Evolutionary conservation across 2,329 filamentous ascomycete species (phyloP), one percentile per base, ranked within the genome.

Genomic region (Sporothrix sp.): DNA sequence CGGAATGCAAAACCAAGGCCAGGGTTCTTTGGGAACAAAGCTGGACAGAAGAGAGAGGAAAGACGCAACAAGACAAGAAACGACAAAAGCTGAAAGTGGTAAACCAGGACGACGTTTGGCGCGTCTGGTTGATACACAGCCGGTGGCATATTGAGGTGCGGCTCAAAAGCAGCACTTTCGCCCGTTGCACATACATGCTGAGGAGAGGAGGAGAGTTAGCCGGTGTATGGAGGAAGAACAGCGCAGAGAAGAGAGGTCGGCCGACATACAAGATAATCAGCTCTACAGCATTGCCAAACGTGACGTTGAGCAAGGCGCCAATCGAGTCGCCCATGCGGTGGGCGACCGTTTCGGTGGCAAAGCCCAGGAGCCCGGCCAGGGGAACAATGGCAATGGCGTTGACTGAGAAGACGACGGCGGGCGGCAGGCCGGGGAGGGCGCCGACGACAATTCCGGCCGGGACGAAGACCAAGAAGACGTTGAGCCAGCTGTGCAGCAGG

Each of bases 231-330:
- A 28, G 18, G 11, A 16, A 30, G 10, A 16, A 11, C 7, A 7
- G 7, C 11, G 6, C 37, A 13, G 13, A 30, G 7, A 37, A 3
- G 46, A 23, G 27, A 23, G 11, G 25, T 20, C 8, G 25, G 27
- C 13, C 50, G 38, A 61, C 71, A 63, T 64, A 76, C 72, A 87
- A 88, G 56, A 89, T 87, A 62, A 89, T 88, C 62, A 89, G 67
- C 65, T 89, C 85, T 21, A 88, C 85, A 20, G 84, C 74, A 59
- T 75, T 82, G 71, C 89, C 91, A 64, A 96, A 96, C 2, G 85
- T 85, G 8, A 90, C 87, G 62, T 96, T 96, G 52, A 96, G 74
- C 38, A 97, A 71, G 51, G 90, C 91, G 55, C 91, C 91, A 3
- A 95, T 70, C 0, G 87, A 90, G 63, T 89, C 88, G 58, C 85